Evolutionary conservation across 1,284 basidiomycete species (phyloP), one percentile per base, ranked within the genome.

Genomic region (Inonotus obliquus): DNA sequence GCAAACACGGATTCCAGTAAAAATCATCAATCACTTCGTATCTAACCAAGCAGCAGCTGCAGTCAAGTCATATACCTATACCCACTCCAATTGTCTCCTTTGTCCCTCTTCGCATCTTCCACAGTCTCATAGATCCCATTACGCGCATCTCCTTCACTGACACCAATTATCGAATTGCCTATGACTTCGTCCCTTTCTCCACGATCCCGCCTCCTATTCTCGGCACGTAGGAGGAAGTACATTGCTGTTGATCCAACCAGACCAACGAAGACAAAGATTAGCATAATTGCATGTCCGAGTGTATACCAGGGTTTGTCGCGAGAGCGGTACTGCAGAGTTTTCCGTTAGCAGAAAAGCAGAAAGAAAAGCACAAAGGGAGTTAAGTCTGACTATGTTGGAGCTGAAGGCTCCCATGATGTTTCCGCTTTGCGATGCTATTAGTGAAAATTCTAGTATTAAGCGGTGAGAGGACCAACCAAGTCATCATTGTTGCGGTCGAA

Each of bases 401-500:
- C 74, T 73, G 25, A 81, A 76, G 1, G 78, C 77, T 14, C 80
- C 80, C 63, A 79, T 77, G 45, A 80, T 67, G 66, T 79, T 79
- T 1, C 76, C 77, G 69, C 75, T 76, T 60, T 19, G 25, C 19
- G 52, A 29, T 10, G 6, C 35, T 10, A 0, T 11, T 21, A 23
- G 5, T 29, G n/a, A n/a, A n/a, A n/a, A 10, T 44, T 11, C 19
- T 32, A n/a, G n/a, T n/a, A 11, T n/a, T n/a, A n/a, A n/a, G n/a
- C n/a, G 27, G 45, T 29, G 37, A 54, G 13, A 9, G 38, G 35
- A 58, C 72, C 64, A 41, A 74, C 72, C 68, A 71, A 41, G 82
- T 80, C 58, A 88, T 86, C 4, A 83, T 79, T 83, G 89, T 85
- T 0, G 78, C 89, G 27, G 90, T 75, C 0, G 85, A 81, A 1